Base-by-base conservation (phyloP, 345 rosid genomes). In the Populus davidiana region DNA sequence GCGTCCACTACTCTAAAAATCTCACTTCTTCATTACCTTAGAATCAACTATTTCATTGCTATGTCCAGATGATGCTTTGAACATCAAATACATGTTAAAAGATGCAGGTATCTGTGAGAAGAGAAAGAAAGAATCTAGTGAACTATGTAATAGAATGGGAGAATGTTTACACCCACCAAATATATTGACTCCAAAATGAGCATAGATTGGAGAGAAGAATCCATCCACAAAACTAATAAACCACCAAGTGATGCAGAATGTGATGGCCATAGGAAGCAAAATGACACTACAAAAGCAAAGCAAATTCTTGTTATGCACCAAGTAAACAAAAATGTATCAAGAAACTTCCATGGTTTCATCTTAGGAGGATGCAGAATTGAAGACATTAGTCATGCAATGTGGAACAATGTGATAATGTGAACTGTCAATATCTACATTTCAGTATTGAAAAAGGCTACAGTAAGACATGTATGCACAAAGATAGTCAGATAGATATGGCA, bases 181-280 rank as follows among this genome's bases (percentile, higher is more conserved):
- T 78, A 87, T 83, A 77, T 87, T 79, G 84, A 87, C 87, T 62
- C 94, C 94, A 18, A 92, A 88, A 73, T 86, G 94, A 1, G 86
- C 78, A 69, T 92, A 91, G 73, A 92, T 76, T 11, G 97, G 97
- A 38, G 97, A 89, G 86, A 91, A 91, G 85, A 90, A 86, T 21
- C 92, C 89, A 39, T 92, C 94, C 27, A 91, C 89, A 66, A 89
- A 88, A 76, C 83, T 88, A 82, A 91, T 88, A 78, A 91, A 91
- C 92, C 94, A 89, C 94, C 93, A 91, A 18, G 94, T 89, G 72
- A 86, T 76, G 78, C 88, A 89, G 89, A 92, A 87, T 77, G 97
- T 92, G 77, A 87, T 86, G 1, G 92, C 90, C 38, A 88, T 89
- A 16, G 93, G 97, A 74, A 90, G 88, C 35, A 92, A 71, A 77